Evolutionary conservation across 2,329 filamentous ascomycete species (phyloP), one percentile per base, ranked within the genome.

Genomic region (Colletotrichum truncatum): DNA sequence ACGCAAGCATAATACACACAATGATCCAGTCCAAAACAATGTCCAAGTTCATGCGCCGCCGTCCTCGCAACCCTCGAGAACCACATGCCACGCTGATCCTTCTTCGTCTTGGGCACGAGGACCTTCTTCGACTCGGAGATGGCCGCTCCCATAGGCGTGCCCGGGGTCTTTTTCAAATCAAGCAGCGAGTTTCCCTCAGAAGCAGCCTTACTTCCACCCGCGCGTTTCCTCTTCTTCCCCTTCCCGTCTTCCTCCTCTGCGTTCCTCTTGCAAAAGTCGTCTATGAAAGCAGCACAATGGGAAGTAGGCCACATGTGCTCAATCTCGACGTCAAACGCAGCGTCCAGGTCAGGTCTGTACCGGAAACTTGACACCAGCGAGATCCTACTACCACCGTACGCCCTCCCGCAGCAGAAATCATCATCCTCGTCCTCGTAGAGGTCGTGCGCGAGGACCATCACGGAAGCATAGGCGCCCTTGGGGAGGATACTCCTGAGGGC

Each of bases 11-110:
- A 90, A 70, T 88, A 91, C 0, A 85, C 77, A 71, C 90, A 93
- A 72, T 93, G 90, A 7, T 75, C 89, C 12, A 93, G 80, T 0
- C 86, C 87, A 36, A 93, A 83, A 70, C 89, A 92, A 73, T 92
- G 90, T 0, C 88, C 87, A 0, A 92, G 75, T 70, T 93, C 90
- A 71, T 92, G 90, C 2, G 82, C 82, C 1, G 84, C 85, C 0
- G 89, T 91, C 52, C 84, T 84, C 55, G 81, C 87, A 3, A 87
- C 73, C 10, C 85, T 81, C 9, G 81, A 82, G 12, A 91, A 81
- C 87, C 89, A 92, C 2, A 89, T 71, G 0, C 75, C 80, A 0
- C 74, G 70, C 1, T 78, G 63, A 1, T 76, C 74, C 1, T 73
- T 61, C 6, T 62, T 30, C 4, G 75, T 71, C 26, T 58, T 63